phyloP scores from a whole-genome alignment of 2,329 filamentous ascomycete species.

The Alternaria tenuissima region DNA sequence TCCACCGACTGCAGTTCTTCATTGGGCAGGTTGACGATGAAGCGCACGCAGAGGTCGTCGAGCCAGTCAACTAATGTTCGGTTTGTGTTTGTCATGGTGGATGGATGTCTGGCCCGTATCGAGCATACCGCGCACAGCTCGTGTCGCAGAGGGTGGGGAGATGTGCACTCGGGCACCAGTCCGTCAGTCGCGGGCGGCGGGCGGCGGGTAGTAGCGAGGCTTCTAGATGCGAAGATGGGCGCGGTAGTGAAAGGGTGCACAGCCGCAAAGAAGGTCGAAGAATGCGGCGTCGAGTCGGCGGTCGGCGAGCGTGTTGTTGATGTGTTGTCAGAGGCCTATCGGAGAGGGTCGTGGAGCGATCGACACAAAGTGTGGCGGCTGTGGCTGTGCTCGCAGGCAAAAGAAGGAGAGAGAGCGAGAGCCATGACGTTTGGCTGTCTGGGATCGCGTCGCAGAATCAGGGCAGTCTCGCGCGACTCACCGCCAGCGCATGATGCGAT shows the following conservation, averaged over 20 bases:
- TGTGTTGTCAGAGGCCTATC: slow-evolving; percentile 18
- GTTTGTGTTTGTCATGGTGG: slow-evolving; percentile 73
- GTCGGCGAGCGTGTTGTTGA: slow-evolving; percentile 1
- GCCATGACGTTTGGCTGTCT: slow-evolving; percentile 30
- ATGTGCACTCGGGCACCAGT: slow-evolving; percentile 4
- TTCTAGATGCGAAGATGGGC: slow-evolving; percentile 19
- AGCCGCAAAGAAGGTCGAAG: slow-evolving; percentile 39
- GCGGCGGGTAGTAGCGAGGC: slow-evolving; percentile 14
- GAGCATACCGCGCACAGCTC: slow-evolving; percentile 64
- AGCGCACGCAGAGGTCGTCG: slow-evolving; percentile 97
- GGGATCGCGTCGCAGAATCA: slow-evolving; percentile 33
- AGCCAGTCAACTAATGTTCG: slow-evolving; percentile 95
- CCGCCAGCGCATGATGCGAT: slow-evolving; percentile 36
- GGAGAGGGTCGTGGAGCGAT: slow-evolving; percentile 12
- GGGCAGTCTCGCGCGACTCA: slow-evolving; percentile 31
- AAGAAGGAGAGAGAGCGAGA: slow-evolving; percentile 2
- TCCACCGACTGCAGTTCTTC: slow-evolving; percentile 90
- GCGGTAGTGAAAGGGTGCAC: slow-evolving; percentile 25
- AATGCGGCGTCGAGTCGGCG: slow-evolving; percentile 12
- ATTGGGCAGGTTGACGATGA: slow-evolving; percentile 94
- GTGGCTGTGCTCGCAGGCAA: slow-evolving; percentile 24
- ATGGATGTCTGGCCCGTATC: slow-evolving; percentile 58
- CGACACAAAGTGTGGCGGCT: slow-evolving; percentile 17
- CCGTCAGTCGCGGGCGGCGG: slow-evolving; percentile 7
- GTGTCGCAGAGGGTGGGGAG: slow-evolving; percentile 22